Percentiles rank a stretch among this genome's conserved stretches.
Conservation (phyloP, 129 eudicot genomes). For the Erigeron canadensis region DNA sequence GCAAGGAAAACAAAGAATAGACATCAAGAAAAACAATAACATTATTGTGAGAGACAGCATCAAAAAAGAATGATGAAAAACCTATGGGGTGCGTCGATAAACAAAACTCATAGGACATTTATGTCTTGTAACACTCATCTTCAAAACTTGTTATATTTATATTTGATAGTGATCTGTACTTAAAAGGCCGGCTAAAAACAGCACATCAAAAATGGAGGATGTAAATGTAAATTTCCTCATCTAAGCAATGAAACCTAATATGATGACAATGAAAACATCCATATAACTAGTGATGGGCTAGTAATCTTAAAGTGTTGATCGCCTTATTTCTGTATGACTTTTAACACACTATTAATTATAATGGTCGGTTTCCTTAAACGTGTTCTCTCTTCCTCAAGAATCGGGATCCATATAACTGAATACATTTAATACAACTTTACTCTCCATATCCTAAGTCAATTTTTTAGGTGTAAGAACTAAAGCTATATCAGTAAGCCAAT, state of each 20-base stretch:
- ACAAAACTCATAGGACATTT: constrained; percentile 1
- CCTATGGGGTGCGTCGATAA: constrained; percentile 3
- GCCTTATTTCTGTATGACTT: neutral
- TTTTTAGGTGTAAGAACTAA: neutral
- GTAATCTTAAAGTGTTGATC: neutral
- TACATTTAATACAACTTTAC: neutral
- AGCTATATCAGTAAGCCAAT: constrained; percentile 2
- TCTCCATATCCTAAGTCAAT: neutral
- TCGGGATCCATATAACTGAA: neutral
- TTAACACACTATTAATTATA: neutral
- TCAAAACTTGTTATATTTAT: neutral
- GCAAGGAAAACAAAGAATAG: constrained; percentile 14
- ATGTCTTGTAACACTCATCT: neutral
- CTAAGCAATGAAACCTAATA: neutral
- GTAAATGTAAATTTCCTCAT: constrained; percentile 1
- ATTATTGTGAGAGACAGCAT: neutral
- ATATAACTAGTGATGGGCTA: neutral
- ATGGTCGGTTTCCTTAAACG: neutral
- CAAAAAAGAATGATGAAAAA: neutral
- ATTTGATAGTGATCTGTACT: neutral
- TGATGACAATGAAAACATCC: neutral
- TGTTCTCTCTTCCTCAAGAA: neutral
- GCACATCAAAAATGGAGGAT: neutral
- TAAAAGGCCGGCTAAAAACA: neutral
- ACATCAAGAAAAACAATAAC: neutral